A percentile compares a stretch with the other conserved stretches of the same genome.
These are phyloP conservation scores for Tuber magnatum DNA, from an alignment of 495 filamentous ascomycete genomes.

Conservation along the genomic window DNA sequence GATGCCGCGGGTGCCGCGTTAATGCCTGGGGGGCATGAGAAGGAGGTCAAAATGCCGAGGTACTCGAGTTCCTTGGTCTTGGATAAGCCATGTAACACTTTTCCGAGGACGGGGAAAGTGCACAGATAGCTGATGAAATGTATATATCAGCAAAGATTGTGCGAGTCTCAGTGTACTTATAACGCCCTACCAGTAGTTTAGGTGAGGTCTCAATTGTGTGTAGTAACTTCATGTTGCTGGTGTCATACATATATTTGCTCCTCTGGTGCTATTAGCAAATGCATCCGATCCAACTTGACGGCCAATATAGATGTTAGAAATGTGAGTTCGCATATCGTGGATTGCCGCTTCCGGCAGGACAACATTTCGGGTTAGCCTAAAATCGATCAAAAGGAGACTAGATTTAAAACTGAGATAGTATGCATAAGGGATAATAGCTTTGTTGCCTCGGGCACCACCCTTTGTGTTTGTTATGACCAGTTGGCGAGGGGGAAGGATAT, in stretches of 20 bases:
- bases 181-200: slow-evolving; percentile 60
- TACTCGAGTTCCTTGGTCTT: slow-evolving; percentile 63
- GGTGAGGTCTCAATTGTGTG: slow-evolving; percentile 87
- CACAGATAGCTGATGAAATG: slow-evolving; percentile 52
- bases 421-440: slow-evolving; percentile 2
- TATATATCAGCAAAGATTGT: slow-evolving; percentile 13
- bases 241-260: slow-evolving; percentile 98
- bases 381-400: not conserved
- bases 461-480: slow-evolving; percentile 89
- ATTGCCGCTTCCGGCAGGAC: slow-evolving; percentile 57
- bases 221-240: slow-evolving; percentile 91
- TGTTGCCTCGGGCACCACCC: slow-evolving; percentile 48
- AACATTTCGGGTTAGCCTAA: slow-evolving; percentile 13
- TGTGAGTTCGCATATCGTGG: slow-evolving; percentile 96
- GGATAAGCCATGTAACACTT: slow-evolving; percentile 92
- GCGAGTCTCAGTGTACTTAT: not conserved
- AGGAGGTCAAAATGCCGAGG: slow-evolving; percentile 58
- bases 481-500: slow-evolving; percentile 74
- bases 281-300: slow-evolving; percentile 85
- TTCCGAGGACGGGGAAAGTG: slow-evolving; percentile 93
- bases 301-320: slow-evolving; percentile 91
- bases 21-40: slow-evolving; percentile 72
- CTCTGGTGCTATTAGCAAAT: slow-evolving; percentile 84
- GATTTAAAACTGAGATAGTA: not conserved
- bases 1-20: slow-evolving; percentile 70